Conservation (phyloP, 2,329 filamentous ascomycete species). For the Phialophora verrucosa region DNA sequence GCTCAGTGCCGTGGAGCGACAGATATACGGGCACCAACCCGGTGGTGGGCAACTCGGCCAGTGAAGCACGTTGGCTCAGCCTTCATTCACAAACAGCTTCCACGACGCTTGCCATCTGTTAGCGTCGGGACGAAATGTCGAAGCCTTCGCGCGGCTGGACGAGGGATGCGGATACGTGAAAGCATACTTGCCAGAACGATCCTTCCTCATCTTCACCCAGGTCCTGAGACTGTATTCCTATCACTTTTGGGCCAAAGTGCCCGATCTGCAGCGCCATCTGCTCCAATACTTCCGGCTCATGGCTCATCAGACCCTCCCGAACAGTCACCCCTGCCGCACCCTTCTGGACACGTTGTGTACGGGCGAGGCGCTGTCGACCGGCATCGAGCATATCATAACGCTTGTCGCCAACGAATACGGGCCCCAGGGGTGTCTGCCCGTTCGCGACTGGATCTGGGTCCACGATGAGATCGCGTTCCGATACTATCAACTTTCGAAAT, state of each 20-base stretch:
- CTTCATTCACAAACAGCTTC: background rate
- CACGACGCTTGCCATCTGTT: constrained; percentile 2
- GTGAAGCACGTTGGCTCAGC: background rate
- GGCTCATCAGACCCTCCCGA: background rate
- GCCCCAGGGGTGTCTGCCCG: background rate
- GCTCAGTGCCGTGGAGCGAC: background rate
- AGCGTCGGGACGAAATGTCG: background rate
- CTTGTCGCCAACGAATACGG: background rate
- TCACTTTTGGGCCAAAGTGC: constrained; percentile 1
- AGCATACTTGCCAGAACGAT: background rate
- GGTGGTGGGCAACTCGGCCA: background rate
- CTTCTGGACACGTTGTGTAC: background rate
- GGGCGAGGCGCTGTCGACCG: background rate
- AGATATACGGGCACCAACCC: background rate
- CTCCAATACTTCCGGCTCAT: background rate
- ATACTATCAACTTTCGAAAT: background rate
- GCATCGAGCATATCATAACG: background rate
- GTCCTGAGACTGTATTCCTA: background rate
- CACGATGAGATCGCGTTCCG: background rate
- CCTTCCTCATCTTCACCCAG: background rate
- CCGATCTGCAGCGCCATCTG: background rate
- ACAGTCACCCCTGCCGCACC: background rate
- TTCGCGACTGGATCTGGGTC: background rate
- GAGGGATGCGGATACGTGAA: background rate
- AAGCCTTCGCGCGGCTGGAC: background rate